Conservation (phyloP, 75 land plant species). For the Ceratopteris richardii region DNA sequence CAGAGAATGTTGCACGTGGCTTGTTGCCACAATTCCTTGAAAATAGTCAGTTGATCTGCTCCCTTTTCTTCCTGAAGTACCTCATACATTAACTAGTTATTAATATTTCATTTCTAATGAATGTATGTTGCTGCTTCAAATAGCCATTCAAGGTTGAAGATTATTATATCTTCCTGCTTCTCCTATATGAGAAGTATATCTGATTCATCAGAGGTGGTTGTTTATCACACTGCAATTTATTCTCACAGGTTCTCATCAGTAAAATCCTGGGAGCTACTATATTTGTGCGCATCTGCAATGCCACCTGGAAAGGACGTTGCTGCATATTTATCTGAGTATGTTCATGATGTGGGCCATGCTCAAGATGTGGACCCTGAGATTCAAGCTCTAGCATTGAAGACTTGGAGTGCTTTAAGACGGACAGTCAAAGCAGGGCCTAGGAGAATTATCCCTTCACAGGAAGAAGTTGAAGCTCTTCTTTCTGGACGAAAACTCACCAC, state of each 20-base stretch:
- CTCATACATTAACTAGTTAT: too few species aligned
- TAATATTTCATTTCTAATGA: too few species aligned
- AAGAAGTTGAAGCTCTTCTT: constrained; percentile 91
- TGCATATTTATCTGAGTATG: constrained; percentile 82
- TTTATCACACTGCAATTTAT: too few species aligned
- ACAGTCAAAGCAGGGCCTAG: constrained; percentile 91
- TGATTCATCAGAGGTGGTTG: too few species aligned
- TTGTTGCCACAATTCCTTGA: too few species aligned
- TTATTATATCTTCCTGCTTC: too few species aligned
- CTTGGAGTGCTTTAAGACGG: constrained; percentile 79
- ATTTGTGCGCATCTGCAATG: constrained; percentile 84
- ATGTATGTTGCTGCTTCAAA: too few species aligned
- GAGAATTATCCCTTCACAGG: constrained; percentile 69
- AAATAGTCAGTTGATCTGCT: too few species aligned
- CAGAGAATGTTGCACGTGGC: too few species aligned
- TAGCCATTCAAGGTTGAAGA: too few species aligned
- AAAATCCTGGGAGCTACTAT: constrained; percentile 93
- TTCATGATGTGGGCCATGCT: constrained; percentile 78
- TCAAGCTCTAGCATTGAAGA: constrained; percentile 62
- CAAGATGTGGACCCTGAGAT: constrained; percentile 48
- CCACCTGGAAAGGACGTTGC: constrained; percentile 95
- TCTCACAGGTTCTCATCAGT: constrained; percentile 46
- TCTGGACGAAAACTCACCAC: constrained; percentile 71
- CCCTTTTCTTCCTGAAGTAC: too few species aligned
- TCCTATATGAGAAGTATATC: too few species aligned